These are phyloP conservation scores for Penicillium carneum DNA, from an alignment of 2,329 filamentous ascomycete genomes.

Conservation along the genomic window DNA sequence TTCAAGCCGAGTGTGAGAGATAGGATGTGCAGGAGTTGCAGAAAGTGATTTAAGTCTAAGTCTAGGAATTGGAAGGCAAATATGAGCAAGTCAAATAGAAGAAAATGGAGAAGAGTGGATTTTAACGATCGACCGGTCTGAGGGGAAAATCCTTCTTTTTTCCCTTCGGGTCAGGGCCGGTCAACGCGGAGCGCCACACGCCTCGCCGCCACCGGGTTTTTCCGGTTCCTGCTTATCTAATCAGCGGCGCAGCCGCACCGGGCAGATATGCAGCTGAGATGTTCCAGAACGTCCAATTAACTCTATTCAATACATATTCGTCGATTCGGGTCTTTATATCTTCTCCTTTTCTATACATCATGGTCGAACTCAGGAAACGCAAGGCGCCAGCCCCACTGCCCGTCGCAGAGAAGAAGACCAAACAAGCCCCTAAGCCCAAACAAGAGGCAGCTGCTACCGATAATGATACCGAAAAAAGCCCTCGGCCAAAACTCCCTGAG, in stretches of 20 bases:
- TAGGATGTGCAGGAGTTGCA: neutral
- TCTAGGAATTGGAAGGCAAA: slow-evolving; percentile 17
- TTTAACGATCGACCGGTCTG: slow-evolving; percentile 13
- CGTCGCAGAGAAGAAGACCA: slow-evolving; percentile 42
- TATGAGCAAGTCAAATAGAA: slow-evolving; percentile 13
- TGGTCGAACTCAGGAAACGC: slow-evolving; percentile 69
- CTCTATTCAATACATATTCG: neutral
- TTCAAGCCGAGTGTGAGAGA: neutral
- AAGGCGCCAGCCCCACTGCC: slow-evolving; percentile 61
- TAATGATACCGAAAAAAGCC: slow-evolving; percentile 27
- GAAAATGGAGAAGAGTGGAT: slow-evolving; percentile 23
- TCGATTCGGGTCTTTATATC: slow-evolving; percentile 3
- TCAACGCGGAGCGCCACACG: slow-evolving; percentile 8
- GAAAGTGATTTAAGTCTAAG: slow-evolving; percentile 3
- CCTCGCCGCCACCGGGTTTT: slow-evolving; percentile 8
- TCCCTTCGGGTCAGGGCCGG: slow-evolving; percentile 18
- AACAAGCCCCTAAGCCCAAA: slow-evolving; percentile 42
- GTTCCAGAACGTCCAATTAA: slow-evolving; percentile 7
- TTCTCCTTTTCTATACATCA: slow-evolving; percentile 23
- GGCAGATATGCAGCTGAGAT: slow-evolving; percentile 10
- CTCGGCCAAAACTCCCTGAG: slow-evolving; percentile 33
- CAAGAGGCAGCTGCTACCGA: slow-evolving; percentile 36
- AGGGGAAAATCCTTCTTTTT: slow-evolving; percentile 17
- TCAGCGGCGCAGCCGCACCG: neutral
- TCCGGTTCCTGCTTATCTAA: neutral